Conservation (phyloP, 208 protist species). For the Acanthamoeba triangularis region DNA sequence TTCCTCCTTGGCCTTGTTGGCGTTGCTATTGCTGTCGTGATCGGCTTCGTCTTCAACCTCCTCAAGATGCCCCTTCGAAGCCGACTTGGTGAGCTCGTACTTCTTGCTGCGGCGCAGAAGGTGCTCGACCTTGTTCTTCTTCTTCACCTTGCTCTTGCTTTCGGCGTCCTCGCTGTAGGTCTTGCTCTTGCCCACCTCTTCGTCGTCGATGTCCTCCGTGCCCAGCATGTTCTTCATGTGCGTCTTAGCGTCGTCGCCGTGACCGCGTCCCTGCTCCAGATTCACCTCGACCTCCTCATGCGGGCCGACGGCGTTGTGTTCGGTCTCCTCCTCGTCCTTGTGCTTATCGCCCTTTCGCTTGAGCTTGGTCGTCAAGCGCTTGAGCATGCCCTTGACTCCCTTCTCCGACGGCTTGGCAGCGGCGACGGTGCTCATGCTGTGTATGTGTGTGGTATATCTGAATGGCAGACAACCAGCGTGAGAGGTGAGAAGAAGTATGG, state of each 20-base stretch:
- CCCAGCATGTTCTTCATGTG: neutral
- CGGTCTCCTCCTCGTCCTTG: neutral
- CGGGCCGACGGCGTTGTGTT: neutral
- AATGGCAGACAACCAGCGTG: neutral
- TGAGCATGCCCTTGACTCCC: slow-evolving; percentile 36
- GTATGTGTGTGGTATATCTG: neutral
- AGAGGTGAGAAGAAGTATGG: too few species aligned
- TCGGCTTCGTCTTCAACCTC: neutral
- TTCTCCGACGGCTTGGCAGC: slow-evolving; percentile 4
- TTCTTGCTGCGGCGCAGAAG: slow-evolving; percentile 23
- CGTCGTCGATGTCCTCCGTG: neutral
- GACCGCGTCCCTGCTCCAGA: neutral
- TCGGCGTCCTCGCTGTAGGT: neutral
- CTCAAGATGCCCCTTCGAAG: neutral
- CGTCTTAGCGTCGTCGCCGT: neutral
- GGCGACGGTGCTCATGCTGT: slow-evolving; percentile 6
- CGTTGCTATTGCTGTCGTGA: neutral
- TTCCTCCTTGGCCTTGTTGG: slow-evolving; percentile 5
- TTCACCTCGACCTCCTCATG: slow-evolving; percentile 3
- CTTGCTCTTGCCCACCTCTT: neutral
- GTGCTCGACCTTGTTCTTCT: slow-evolving; percentile 10
- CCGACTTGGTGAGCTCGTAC: slow-evolving; percentile 48
- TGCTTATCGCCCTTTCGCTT: slow-evolving; percentile 40
- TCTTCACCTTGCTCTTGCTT: slow-evolving; percentile 1
- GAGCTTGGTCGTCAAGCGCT: slow-evolving; percentile 6